A percentile compares a stretch with the other conserved stretches of the same genome.
These are phyloP conservation scores for Lunularia cruciata DNA, from an alignment of 225 moss, liverwort and hornwort genomes.

Conservation along the genomic window DNA sequence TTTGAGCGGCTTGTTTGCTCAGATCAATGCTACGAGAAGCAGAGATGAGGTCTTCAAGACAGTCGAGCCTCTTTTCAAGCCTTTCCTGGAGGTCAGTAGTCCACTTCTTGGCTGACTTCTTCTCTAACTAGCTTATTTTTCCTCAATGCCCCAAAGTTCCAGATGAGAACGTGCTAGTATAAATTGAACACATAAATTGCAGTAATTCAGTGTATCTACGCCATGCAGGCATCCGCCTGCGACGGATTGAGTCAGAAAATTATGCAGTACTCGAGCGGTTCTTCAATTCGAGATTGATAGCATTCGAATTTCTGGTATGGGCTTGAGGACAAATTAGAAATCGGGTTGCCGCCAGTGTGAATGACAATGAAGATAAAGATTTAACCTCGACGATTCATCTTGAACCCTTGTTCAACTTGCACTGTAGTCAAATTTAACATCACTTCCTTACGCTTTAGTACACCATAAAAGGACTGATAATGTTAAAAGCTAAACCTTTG, in stretches of 20 bases:
- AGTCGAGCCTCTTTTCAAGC: constrained; percentile 70
- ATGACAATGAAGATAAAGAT: no score
- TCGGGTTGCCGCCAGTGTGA: no score
- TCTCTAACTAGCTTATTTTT: constrained; percentile 16
- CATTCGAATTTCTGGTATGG: no score
- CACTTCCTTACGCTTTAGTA: no score
- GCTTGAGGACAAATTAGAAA: no score
- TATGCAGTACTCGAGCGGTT: constrained; percentile 64
- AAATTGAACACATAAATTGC: not conserved
- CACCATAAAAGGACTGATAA: no score
- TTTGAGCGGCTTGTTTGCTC: constrained; percentile 15
- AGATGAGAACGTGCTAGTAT: no score
- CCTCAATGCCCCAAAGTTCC: no score
- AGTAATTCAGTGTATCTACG: constrained; percentile 33
- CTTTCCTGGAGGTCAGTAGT: constrained; percentile 62
- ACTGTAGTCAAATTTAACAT: no score
- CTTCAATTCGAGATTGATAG: constrained; percentile 70
- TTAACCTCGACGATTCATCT: no score
- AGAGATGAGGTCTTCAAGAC: constrained; percentile 72
- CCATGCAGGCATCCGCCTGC: constrained; percentile 68
- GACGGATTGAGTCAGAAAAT: constrained; percentile 70
- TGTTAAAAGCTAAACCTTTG: no score
- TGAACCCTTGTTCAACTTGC: no score
- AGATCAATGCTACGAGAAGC: constrained; percentile 70
- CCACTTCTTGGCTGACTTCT: not conserved